Percentiles rank a stretch among this genome's conserved stretches.
Conservation (phyloP, 1,284 basidiomycete species). For the Apiotrichum veenhuisii region DNA sequence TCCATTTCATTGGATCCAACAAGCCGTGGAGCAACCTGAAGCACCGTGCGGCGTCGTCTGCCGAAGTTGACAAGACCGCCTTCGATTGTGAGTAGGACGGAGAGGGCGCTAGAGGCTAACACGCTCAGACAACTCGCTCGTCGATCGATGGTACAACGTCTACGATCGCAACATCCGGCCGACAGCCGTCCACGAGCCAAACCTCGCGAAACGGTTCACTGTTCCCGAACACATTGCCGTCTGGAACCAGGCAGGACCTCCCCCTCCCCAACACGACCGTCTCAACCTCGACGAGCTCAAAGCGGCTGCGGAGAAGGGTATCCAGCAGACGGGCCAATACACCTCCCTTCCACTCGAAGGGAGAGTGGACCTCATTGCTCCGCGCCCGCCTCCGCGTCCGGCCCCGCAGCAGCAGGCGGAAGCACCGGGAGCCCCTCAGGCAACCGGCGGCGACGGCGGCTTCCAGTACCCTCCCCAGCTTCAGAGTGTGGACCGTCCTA, state of each 20-base stretch:
- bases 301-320: conserved; percentile 62
- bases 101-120: conserved; percentile 5
- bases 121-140: conserved; percentile 55
- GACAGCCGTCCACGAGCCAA: conserved; percentile 43
- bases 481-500: too few relatives aligned
- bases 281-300: conserved; percentile 68
- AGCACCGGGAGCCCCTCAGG: background rate
- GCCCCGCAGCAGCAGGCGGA: background rate
- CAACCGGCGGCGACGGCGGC: too few relatives aligned
- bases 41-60: conserved; percentile 58
- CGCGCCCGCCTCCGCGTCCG: conserved; percentile 4
- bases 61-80: conserved; percentile 29
- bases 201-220: conserved; percentile 57
- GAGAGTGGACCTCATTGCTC: conserved; percentile 70
- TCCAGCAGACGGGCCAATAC: conserved; percentile 73
- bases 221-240: conserved; percentile 66
- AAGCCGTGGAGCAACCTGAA: conserved; percentile 85
- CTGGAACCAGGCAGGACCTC: conserved; percentile 58
- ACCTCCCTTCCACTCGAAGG: conserved; percentile 76
- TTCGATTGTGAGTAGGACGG: conserved; percentile 41
- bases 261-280: conserved; percentile 27
- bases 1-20: conserved; percentile 90
- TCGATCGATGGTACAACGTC: conserved; percentile 84
- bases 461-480: too few relatives aligned
- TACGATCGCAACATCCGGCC: conserved; percentile 81